Conservation (phyloP, 129 eudicot genomes). For the Lactuca sativa region DNA sequence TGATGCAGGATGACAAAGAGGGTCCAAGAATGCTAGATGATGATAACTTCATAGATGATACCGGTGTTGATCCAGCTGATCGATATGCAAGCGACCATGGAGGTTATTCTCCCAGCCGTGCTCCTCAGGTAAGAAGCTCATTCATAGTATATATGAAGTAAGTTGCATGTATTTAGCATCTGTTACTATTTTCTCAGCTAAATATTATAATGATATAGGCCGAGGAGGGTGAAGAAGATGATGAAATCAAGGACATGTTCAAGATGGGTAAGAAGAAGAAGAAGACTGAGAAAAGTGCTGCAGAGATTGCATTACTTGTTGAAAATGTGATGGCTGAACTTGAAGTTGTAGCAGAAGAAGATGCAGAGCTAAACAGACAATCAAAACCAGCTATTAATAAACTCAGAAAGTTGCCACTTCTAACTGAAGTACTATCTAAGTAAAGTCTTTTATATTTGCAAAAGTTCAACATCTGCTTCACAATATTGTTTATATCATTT, state of each 20-base stretch:
- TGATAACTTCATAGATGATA: slow-evolving; percentile 95
- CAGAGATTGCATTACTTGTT: slow-evolving; percentile 78
- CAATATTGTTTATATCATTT: neutral
- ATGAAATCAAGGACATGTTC: slow-evolving; percentile 72
- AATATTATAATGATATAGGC: slow-evolving; percentile 43
- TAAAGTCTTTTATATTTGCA: slow-evolving; percentile 34
- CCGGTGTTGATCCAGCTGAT: slow-evolving; percentile 80
- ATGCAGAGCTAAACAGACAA: slow-evolving; percentile 73
- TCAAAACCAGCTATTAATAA: slow-evolving; percentile 88
- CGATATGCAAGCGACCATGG: slow-evolving; percentile 68
- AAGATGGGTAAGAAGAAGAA: slow-evolving; percentile 79
- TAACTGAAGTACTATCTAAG: slow-evolving; percentile 85
- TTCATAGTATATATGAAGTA: neutral
- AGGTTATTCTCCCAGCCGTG: slow-evolving; percentile 72
- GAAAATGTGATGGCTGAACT: slow-evolving; percentile 92
- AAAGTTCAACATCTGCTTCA: neutral
- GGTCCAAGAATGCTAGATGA: slow-evolving; percentile 68
- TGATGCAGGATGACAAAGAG: slow-evolving; percentile 73
- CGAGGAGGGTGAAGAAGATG: slow-evolving; percentile 93
- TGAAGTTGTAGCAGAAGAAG: slow-evolving; percentile 91
- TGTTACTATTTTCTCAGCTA: neutral
- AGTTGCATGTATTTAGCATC: slow-evolving; percentile 4
- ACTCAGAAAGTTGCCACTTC: slow-evolving; percentile 85
- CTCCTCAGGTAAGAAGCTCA: slow-evolving; percentile 60
- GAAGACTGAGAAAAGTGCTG: slow-evolving; percentile 88